These are phyloP conservation scores for Cyberlindnera bimundalis DNA, from an alignment of 805 yeast genomes.

Conservation along the genomic window DNA sequence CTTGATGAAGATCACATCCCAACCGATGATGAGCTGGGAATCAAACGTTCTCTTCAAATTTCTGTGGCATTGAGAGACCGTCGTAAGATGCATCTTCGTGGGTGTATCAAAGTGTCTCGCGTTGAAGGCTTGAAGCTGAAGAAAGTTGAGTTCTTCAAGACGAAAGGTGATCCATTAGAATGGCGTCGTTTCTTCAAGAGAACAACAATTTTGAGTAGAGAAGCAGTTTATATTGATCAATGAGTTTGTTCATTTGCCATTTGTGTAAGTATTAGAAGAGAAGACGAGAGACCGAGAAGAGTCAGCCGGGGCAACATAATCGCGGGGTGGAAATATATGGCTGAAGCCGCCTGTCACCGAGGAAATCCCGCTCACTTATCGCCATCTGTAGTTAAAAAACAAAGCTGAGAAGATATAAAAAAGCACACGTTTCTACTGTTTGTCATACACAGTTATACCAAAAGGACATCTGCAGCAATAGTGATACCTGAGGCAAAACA, in stretches of 20 bases:
- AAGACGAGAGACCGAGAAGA: no score
- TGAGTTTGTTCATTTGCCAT: background rate
- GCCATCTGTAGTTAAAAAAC: no score
- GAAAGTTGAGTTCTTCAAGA: constrained; percentile 51
- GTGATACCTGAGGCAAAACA: no score
- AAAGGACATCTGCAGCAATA: no score
- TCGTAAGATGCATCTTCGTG: constrained; percentile 42
- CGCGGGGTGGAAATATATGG: background rate
- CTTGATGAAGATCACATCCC: constrained; percentile 15
- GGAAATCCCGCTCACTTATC: background rate
- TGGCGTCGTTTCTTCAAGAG: constrained; percentile 67
- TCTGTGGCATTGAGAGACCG: constrained; percentile 40
- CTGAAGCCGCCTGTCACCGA: background rate
- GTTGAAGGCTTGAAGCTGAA: constrained; percentile 38
- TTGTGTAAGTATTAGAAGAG: no score
- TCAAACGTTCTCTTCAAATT: constrained; percentile 17
- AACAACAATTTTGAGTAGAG: constrained; percentile 54
- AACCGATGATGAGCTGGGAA: constrained; percentile 10
- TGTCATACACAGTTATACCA: no score
- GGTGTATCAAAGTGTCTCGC: constrained; percentile 41
- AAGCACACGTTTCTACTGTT: no score
- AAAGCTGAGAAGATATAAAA: no score
- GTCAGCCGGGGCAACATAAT: background rate
- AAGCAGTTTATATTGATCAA: constrained; percentile 44
- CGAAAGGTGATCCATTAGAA: constrained; percentile 66